These are phyloP conservation scores for Rhododendron griersonianum DNA, from an alignment of 148 eudicot genomes.

Conservation along the genomic window DNA sequence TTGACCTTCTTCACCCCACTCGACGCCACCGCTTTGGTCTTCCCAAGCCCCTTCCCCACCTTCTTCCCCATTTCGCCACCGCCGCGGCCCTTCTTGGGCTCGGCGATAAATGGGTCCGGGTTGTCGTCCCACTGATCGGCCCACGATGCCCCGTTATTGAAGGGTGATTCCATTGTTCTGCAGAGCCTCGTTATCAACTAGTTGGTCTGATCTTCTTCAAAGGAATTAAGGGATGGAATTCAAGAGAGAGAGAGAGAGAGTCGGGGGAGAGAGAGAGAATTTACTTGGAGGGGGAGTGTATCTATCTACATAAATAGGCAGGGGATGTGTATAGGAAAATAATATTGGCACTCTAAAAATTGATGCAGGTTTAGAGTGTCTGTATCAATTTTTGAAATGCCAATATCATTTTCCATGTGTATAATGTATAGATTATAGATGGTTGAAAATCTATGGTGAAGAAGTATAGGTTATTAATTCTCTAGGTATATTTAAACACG, in stretches of 20 bases:
- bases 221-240: neutral
- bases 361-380: too few species aligned
- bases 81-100: constrained; percentile 20
- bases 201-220: neutral
- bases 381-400: too few species aligned
- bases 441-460: neutral
- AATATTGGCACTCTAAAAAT: too few species aligned
- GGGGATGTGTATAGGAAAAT: neutral
- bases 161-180: neutral
- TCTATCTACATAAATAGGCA: too few species aligned
- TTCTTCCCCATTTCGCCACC: constrained; percentile 29
- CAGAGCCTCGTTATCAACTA: neutral
- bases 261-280: neutral
- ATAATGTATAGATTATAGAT: neutral
- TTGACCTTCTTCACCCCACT: constrained; percentile 73
- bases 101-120: constrained; percentile 12
- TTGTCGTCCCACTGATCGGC: constrained; percentile 73
- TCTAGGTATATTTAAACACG: too few species aligned
- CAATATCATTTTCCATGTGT: too few species aligned
- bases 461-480: too few species aligned
- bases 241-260: neutral
- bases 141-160: constrained; percentile 37
- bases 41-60: constrained; percentile 60
- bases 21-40: constrained; percentile 69
- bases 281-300: neutral